Conservation (phyloP, 1,284 basidiomycete genomes). For the Cryptococcus sp. region DNA sequence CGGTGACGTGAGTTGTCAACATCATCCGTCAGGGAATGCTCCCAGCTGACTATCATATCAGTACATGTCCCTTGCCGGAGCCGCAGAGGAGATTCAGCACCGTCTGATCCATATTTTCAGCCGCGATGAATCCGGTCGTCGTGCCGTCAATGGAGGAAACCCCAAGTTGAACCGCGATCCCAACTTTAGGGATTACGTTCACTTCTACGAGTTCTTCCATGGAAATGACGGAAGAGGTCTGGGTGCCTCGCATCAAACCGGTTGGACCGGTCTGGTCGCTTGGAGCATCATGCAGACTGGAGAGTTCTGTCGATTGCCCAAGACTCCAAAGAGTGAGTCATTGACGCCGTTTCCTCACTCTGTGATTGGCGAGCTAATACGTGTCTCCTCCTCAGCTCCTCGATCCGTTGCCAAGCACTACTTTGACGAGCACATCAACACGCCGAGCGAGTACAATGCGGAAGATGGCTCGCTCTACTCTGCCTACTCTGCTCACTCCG, state of each 20-base stretch:
- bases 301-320: slow-evolving; percentile 76
- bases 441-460: slow-evolving; percentile 46
- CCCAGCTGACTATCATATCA: slow-evolving; percentile 11
- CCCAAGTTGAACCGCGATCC: slow-evolving; percentile 85
- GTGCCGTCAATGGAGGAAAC: slow-evolving; percentile 90
- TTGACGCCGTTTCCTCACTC: background rate
- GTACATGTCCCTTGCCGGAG: slow-evolving; percentile 88
- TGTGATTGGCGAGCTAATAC: background rate
- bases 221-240: slow-evolving; percentile 87
- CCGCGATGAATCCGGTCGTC: slow-evolving; percentile 77
- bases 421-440: slow-evolving; percentile 69
- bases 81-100: slow-evolving; percentile 96
- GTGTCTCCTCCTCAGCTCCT: slow-evolving; percentile 63
- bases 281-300: slow-evolving; percentile 87
- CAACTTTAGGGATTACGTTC: slow-evolving; percentile 94
- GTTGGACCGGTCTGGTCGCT: slow-evolving; percentile 92
- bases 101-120: slow-evolving; percentile 94
- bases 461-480: slow-evolving; percentile 44
- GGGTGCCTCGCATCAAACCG: slow-evolving; percentile 96
- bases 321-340: slow-evolving; percentile 77
- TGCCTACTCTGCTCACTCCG: slow-evolving; percentile 38
- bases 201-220: slow-evolving; percentile 98
- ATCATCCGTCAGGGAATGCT: background rate
- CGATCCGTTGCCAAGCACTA: slow-evolving; percentile 85
- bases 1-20: slow-evolving; percentile 63